Evolutionary conservation across 164 flowering plant species (phyloP).

Genomic region (Piper longum): DNA sequence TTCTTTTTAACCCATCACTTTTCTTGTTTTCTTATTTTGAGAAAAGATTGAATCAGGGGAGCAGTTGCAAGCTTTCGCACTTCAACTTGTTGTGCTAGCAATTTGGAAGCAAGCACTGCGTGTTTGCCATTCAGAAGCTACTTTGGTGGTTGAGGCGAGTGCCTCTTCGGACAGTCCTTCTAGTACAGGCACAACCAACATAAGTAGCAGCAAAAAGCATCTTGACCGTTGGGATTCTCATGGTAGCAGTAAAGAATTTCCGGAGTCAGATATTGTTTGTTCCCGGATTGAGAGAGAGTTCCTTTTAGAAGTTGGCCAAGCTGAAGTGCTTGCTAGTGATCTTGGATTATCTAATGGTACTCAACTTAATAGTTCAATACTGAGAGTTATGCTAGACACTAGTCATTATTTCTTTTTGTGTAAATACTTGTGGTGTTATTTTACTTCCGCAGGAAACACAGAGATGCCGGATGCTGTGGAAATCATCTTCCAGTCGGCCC

Average conservation of each 20-base stretch:
- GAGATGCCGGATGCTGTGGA: constrained; percentile 99
- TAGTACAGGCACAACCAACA: constrained; percentile 26
- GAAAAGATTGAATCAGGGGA: constrained; percentile 22
- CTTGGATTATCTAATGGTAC: constrained; percentile 61
- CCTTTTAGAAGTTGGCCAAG: constrained; percentile 71
- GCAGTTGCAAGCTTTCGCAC: constrained; percentile 83
- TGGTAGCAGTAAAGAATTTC: constrained; percentile 15
- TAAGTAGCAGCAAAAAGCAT: constrained; percentile 13
- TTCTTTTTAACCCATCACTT: too few species aligned
- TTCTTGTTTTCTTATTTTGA: not conserved
- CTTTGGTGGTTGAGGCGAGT: constrained; percentile 76
- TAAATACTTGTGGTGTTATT: not conserved
- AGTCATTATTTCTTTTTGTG: not conserved
- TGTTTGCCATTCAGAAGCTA: constrained; percentile 84
- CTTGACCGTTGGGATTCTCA: constrained; percentile 24
- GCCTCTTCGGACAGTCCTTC: constrained; percentile 38
- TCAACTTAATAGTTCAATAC: not conserved
- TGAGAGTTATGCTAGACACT: not conserved
- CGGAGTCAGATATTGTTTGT: constrained; percentile 39
- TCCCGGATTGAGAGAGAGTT: constrained; percentile 64
- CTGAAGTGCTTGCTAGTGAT: constrained; percentile 66
- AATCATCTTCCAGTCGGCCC: constrained; percentile 78
- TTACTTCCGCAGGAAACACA: constrained; percentile 33
- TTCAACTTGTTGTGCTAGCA: constrained; percentile 89
- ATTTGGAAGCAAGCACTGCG: constrained; percentile 95